Percentiles rank a stretch among this genome's conserved stretches.
Evolutionary conservation across 306 rosid genomes (phyloP).

Genomic region (Ormosia semicastrata): DNA sequence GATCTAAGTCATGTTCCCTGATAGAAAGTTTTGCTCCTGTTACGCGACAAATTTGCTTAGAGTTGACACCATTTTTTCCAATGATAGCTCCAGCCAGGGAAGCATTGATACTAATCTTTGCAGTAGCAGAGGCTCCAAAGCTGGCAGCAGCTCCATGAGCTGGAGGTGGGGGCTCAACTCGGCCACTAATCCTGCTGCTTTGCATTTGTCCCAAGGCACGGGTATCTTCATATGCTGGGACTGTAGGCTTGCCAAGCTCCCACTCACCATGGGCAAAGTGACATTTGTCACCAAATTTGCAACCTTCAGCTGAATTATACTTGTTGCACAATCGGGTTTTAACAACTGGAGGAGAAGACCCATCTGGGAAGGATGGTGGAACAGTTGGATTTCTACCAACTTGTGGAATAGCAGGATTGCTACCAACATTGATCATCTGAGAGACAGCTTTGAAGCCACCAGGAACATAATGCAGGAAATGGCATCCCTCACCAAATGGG

Average conservation of each 20-base stretch:
- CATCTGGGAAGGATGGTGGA: slow-evolving; percentile 72
- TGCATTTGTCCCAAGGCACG: slow-evolving; percentile 49
- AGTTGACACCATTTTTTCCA: slow-evolving; percentile 79
- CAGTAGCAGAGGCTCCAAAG: slow-evolving; percentile 82
- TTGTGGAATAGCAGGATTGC: slow-evolving; percentile 52
- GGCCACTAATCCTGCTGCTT: slow-evolving; percentile 56
- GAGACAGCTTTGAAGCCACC: slow-evolving; percentile 79
- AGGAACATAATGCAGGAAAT: slow-evolving; percentile 81
- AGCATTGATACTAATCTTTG: slow-evolving; percentile 77
- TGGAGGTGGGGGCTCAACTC: slow-evolving; percentile 44
- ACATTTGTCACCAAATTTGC: slow-evolving; percentile 87
- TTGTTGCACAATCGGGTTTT: slow-evolving; percentile 85
- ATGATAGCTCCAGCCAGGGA: slow-evolving; percentile 84
- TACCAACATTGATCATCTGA: slow-evolving; percentile 61
- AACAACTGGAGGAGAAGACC: slow-evolving; percentile 71
- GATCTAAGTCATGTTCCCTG: slow-evolving; percentile 73
- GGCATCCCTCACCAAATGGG: slow-evolving; percentile 93
- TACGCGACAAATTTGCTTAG: slow-evolving; percentile 75
- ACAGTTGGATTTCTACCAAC: slow-evolving; percentile 45
- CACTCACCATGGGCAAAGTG: slow-evolving; percentile 59
- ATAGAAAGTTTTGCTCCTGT: slow-evolving; percentile 83
- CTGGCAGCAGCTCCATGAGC: slow-evolving; percentile 61
- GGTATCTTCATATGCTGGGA: slow-evolving; percentile 61
- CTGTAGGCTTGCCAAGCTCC: slow-evolving; percentile 80
- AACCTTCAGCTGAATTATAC: slow-evolving; percentile 76